Percentiles rank a stretch among this genome's conserved stretches.
Evolutionary conservation across 2,329 filamentous ascomycete genomes (phyloP).

Genomic region (Cladosporium austrohemisphaericum): DNA sequence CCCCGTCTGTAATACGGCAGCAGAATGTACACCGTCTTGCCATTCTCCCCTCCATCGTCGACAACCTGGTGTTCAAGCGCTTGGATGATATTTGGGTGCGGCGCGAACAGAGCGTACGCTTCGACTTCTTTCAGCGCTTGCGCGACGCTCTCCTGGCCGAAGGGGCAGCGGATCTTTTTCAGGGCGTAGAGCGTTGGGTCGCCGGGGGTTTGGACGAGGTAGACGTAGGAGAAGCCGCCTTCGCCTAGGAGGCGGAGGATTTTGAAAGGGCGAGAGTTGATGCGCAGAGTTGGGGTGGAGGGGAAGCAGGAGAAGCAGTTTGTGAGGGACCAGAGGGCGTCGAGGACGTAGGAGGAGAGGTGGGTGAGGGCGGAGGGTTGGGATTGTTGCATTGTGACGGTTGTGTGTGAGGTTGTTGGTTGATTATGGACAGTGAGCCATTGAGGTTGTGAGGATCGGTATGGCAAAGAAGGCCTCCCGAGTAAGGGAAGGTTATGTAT

Average conservation of each 20-base stretch:
- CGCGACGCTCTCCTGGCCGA: conserved; percentile 91
- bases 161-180: conserved; percentile 98
- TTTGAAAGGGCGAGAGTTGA: conserved; percentile 94
- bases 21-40: conserved; percentile 94
- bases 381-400: conserved; percentile 18
- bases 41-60: conserved; percentile 63
- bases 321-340: conserved; percentile 84
- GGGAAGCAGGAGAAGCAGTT: conserved; percentile 97
- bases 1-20: conserved; percentile 92
- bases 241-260: conserved; percentile 90
- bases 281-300: conserved; percentile 86
- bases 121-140: conserved; percentile 96
- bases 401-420: background rate
- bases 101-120: conserved; percentile 85
- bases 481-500: too few relatives aligned
- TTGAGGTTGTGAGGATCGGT: too few relatives aligned
- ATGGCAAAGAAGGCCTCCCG: too few relatives aligned
- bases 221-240: conserved; percentile 98
- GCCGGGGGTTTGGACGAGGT: conserved; percentile 89
- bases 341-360: conserved; percentile 63
- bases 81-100: conserved; percentile 80
- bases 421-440: too few relatives aligned
- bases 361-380: conserved; percentile 30
- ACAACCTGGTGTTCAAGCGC: conserved; percentile 78
- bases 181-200: conserved; percentile 84